Evolutionary conservation across 768 basidiomycete genomes (phyloP), one percentile per base, ranked within the genome.

Genomic region (Mrakia blollopis): DNA sequence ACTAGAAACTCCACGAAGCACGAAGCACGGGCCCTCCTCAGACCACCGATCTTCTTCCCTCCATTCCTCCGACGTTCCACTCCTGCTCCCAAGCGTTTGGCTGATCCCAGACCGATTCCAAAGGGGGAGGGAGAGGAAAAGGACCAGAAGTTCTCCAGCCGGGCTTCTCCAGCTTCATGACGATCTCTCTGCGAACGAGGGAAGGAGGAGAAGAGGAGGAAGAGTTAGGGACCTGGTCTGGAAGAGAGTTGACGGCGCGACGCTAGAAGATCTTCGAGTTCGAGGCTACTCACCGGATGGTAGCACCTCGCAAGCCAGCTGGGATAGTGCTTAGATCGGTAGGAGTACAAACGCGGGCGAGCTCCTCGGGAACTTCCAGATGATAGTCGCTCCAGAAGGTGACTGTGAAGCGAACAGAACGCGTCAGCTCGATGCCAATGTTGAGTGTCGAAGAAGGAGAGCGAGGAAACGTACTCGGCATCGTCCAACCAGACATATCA

Each of bases 111-210:
- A n/a, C 37, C 37, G 23, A 10, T 7, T 39, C 21, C 1, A 21
- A 7, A 18, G 65, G 21, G 5, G 35, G 39, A 21, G 65, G 10
- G 25, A 68, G 37, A 2, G 65, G 65, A 39, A 68, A 68, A 18
- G 65, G 65, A 44, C 65, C 65, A 6, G 65, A 39, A 14, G 37
- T 41, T 23, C 65, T 68, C 65, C 65, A 68, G 1, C 65, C 65
- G 5, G 65, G 65, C 21, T 68, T 0, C n/a, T 68, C 65, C 18
- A 25, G 18, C 32, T 39, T 39, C 18, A 41, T 18, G 65, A 68
- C 37, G 65, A 68, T 68, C 10, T 68, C 65, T 44, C 65, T 68
- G 65, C 32, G 37, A 32, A 23, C 7, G 35, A 21, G 41, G 10
- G 44, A 13, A 44, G 44, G 2, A 4, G 28, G 8, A 28, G 30